phyloP scores from a whole-genome alignment of 2,329 filamentous ascomycete genomes.

The Trichoderma breve region DNA sequence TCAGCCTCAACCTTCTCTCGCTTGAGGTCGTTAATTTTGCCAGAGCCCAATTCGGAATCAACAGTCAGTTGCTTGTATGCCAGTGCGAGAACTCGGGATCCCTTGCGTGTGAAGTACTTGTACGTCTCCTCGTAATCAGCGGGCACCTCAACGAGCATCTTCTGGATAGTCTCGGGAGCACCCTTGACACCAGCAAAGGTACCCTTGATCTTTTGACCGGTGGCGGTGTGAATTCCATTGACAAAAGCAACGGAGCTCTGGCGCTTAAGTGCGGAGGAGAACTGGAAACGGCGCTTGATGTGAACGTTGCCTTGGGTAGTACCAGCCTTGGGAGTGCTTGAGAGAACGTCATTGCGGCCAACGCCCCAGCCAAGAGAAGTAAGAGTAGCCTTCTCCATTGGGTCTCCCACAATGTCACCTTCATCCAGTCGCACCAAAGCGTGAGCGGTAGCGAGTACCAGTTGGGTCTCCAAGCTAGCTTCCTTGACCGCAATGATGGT shows the following conservation, averaged over 20 bases:
- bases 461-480: slow-evolving; percentile 75
- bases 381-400: slow-evolving; percentile 97
- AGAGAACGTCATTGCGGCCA: slow-evolving; percentile 83
- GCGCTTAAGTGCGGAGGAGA: slow-evolving; percentile 92
- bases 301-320: slow-evolving; percentile 69
- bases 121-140: slow-evolving; percentile 94
- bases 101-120: slow-evolving; percentile 96
- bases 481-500: slow-evolving; percentile 69
- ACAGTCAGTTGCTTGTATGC: slow-evolving; percentile 88
- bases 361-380: slow-evolving; percentile 86
- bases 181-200: slow-evolving; percentile 97
- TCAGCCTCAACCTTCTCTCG: slow-evolving; percentile 86
- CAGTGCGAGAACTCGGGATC: slow-evolving; percentile 87
- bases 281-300: slow-evolving; percentile 95
- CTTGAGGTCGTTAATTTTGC: slow-evolving; percentile 88
- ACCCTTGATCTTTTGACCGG: slow-evolving; percentile 72
- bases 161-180: slow-evolving; percentile 93
- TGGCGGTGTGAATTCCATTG: slow-evolving; percentile 66
- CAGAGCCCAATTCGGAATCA: slow-evolving; percentile 77
- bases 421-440: slow-evolving; percentile 95
- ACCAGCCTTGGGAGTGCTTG: slow-evolving; percentile 50
- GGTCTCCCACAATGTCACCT: slow-evolving; percentile 94
- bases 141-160: slow-evolving; percentile 81
- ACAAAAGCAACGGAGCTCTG: slow-evolving; percentile 92
- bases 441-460: slow-evolving; percentile 92